Base-by-base conservation (phyloP, 2,329 filamentous ascomycete species). In the Byssochlamys sp. region DNA sequence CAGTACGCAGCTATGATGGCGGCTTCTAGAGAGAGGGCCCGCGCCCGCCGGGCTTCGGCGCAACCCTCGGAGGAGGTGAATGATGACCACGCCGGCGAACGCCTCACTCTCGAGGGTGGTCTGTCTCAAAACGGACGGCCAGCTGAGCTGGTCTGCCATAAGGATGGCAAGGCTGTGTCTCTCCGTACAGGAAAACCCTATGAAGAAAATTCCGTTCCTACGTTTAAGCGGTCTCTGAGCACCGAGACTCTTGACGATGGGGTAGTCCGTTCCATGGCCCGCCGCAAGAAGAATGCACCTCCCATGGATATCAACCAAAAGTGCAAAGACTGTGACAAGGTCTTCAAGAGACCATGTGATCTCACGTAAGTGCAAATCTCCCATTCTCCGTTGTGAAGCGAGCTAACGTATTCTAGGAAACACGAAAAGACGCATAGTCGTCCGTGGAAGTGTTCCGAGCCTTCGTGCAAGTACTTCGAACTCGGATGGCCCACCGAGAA, bases 391-490 rank as follows among this genome's bases (percentile, higher is more conserved):
- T 31, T 56, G 31, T 19, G 19, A 54, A 45, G 26, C 53, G 10
- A 50, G 48, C 55, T 66, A 59, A 64, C 54, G 4, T 45, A 4
- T 45, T n/a, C 2, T 48, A 75, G 73, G 64, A 97, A 97, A 80
- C 94, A 99, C 75, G 89, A 95, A 77, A 99, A 97, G 80, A 97
- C 92, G 0, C 94, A 99, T 73, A 91, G 90, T 57, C 89, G 94
- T 35, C 94, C 92, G 9, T 96, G 89, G 88, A 99, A 99, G 79
- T 99, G 94, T 74, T 82, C 85, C 5, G 79, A 89, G 25, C 69
- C 82, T 48, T 85, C 83, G 52, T 97, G 94, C 88, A 95, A 95
- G 71, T 97, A 96, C 74, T 85, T 89, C 71, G 83, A 87, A 33
- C 85, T 89, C 66, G 94, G 94, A 54, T 97, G 92, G 89, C 92